phyloP scores from a whole-genome alignment of 176 grass and related monocot genomes.

The Zea mays region Zm-B73-REFERENCE-NAM-5.0 NC_050102.1:175877501-175878000 shows the following conservation, averaged over 20 bases:
- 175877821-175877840: conserved; percentile 7
- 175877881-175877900: no score
- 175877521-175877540: neutral
- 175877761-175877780: conserved; percentile 31
- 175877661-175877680: neutral
- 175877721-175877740: neutral
- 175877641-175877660: neutral
- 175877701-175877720: neutral
- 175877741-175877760: neutral
- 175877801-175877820: conserved; percentile 4
- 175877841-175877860: neutral
- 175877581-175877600: neutral
- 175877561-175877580: neutral
- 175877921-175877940: no score
- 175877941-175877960: no score
- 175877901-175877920: no score
- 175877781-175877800: neutral
- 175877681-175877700: neutral
- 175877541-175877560: conserved; percentile 6
- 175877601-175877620: neutral
- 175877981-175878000: no score
- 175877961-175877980: no score
- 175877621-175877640: neutral
- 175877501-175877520: neutral
- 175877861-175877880: no score